A percentile compares a stretch with the other conserved stretches of the same genome.
These are phyloP conservation scores for Galium porrigens DNA, from an alignment of 305 asterid genomes.

Conservation along the genomic window DNA sequence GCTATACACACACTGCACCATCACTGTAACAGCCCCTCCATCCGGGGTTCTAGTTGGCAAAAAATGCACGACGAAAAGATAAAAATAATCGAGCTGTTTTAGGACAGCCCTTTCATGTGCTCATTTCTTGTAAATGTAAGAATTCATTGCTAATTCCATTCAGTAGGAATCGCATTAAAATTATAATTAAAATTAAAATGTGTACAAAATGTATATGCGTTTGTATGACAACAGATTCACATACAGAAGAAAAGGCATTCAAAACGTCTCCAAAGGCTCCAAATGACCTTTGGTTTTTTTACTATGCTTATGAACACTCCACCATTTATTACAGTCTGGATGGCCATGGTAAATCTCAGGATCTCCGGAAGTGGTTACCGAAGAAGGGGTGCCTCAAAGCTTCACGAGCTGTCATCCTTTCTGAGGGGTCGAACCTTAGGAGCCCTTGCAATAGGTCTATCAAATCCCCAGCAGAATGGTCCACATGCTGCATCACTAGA, in stretches of 20 bases:
- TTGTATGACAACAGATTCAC: neutral
- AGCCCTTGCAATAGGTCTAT: slow-evolving; percentile 37
- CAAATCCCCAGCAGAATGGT: slow-evolving; percentile 38
- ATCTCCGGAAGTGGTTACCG: slow-evolving; percentile 20
- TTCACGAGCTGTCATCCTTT: slow-evolving; percentile 26
- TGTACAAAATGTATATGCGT: neutral
- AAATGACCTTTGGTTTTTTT: neutral
- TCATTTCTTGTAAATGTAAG: slow-evolving; percentile 2
- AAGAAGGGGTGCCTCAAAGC: slow-evolving; percentile 34
- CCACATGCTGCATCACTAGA: slow-evolving; percentile 36
- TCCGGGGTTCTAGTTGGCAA: slow-evolving; percentile 56
- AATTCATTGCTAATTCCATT: neutral
- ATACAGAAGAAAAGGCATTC: slow-evolving; percentile 4
- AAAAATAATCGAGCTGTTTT: slow-evolving; percentile 15
- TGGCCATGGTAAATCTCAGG: neutral
- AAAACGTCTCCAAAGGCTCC: neutral
- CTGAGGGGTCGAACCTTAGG: slow-evolving; percentile 27
- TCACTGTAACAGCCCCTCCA: slow-evolving; percentile 62
- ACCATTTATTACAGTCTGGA: neutral
- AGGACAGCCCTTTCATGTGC: slow-evolving; percentile 6
- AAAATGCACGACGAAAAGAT: slow-evolving; percentile 47
- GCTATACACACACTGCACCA: slow-evolving; percentile 49
- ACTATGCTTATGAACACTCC: slow-evolving; percentile 1
- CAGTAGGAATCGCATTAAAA: neutral
- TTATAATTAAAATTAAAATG: no score